Conservation (phyloP, 225 moss, liverwort and hornwort genomes). For the Straminergon stramineum region DNA sequence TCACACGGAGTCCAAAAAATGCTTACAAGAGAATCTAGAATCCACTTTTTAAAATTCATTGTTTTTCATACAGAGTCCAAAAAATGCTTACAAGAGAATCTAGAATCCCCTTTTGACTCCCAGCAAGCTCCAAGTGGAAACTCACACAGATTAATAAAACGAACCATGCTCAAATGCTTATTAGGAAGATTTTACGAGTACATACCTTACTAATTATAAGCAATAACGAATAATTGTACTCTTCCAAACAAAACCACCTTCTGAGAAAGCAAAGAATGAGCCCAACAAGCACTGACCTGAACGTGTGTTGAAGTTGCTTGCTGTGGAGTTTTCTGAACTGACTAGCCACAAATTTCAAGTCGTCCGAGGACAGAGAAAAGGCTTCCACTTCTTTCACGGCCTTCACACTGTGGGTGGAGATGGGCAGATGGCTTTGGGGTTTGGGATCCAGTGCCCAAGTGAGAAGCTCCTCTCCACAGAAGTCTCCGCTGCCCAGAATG, state of each 20-base stretch:
- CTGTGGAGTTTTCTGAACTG: constrained; percentile 58
- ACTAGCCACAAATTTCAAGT: constrained; percentile 52
- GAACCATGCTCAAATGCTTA: background rate
- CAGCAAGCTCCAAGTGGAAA: background rate
- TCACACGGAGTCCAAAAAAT: background rate
- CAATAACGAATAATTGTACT: background rate
- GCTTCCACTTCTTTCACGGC: constrained; percentile 54
- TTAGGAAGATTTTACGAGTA: background rate
- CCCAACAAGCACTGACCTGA: constrained; percentile 9
- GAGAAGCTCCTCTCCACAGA: constrained; percentile 70
- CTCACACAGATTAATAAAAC: background rate
- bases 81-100: background rate
- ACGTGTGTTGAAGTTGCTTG: constrained; percentile 64
- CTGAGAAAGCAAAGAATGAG: background rate
- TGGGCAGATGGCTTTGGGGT: constrained; percentile 45
- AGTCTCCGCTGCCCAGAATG: constrained; percentile 26
- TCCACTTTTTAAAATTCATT: too few relatives aligned
- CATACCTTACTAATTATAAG: background rate
- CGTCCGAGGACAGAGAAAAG: constrained; percentile 36
- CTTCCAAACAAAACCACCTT: background rate
- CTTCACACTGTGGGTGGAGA: constrained; percentile 41
- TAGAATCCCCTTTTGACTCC: background rate
- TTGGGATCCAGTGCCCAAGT: constrained; percentile 61
- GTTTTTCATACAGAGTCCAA: too few relatives aligned
- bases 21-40: background rate